These are phyloP conservation scores for Phytopythium cucurbitacearum DNA, from an alignment of 352 stramenopile species.

Conservation along the genomic window DNA sequence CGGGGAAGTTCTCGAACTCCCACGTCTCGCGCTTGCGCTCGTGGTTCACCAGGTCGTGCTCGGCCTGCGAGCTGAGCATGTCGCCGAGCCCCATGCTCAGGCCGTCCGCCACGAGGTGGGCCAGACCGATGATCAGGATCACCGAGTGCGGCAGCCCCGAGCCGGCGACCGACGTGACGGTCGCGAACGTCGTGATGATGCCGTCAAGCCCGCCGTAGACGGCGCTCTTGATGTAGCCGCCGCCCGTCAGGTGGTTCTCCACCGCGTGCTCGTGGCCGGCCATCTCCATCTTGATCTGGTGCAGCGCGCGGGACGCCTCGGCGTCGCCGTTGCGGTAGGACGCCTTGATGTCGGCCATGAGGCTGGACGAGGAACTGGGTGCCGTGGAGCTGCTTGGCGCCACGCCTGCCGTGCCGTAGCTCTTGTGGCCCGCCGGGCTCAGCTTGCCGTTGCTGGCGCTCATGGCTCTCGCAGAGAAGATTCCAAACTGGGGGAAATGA, in stretches of 20 bases:
- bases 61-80: constrained; percentile 91
- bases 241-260: constrained; percentile 71
- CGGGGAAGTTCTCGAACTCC: constrained; percentile 95
- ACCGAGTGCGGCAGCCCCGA: constrained; percentile 84
- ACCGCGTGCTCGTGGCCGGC: constrained; percentile 45
- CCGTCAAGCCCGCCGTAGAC: constrained; percentile 96
- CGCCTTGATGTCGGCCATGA: constrained; percentile 53
- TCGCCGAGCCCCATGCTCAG: constrained; percentile 95
- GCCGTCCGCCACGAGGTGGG: constrained; percentile 93
- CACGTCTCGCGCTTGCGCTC: constrained; percentile 91
- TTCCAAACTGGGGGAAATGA: too few relatives aligned
- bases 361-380: constrained; percentile 23
- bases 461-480: background rate
- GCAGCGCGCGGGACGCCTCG: constrained; percentile 51
- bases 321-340: constrained; percentile 42
- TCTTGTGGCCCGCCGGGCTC: constrained; percentile 23
- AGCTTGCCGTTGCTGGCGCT: constrained; percentile 10
- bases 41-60: constrained; percentile 92
- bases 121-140: constrained; percentile 94
- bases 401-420: constrained; percentile 36
- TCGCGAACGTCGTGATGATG: constrained; percentile 96
- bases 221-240: constrained; percentile 79
- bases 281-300: constrained; percentile 70
- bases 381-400: background rate
- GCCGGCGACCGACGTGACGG: constrained; percentile 91